A percentile compares a stretch with the other conserved stretches of the same genome.
These are phyloP conservation scores for Podospora didyma DNA, from an alignment of 495 filamentous ascomycete species.

Conservation along the genomic window DNA sequence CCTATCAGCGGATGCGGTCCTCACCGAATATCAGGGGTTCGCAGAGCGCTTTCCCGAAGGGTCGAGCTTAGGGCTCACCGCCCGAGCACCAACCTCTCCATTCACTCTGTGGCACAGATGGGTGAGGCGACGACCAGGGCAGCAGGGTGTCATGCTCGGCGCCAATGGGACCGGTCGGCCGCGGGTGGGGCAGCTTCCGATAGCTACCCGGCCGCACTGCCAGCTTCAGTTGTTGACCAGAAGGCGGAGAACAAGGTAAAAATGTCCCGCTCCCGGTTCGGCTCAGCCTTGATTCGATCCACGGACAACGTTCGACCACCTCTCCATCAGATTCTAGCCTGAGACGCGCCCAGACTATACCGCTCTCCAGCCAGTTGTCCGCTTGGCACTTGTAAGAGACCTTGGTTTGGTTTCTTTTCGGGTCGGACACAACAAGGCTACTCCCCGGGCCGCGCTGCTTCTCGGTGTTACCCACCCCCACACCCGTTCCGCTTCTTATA, in stretches of 20 bases:
- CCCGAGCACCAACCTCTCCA: constrained; percentile 12
- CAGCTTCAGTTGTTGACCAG: not conserved
- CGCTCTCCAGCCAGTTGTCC: no score
- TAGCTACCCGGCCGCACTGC: constrained; percentile 5
- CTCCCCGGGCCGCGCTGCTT: not conserved
- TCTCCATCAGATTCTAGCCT: no score
- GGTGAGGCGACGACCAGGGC: not conserved
- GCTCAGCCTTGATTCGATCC: no score
- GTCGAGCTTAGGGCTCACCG: constrained; percentile 20
- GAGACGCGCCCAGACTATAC: no score
- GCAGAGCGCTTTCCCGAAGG: constrained; percentile 17
- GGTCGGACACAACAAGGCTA: not conserved
- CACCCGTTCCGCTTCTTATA: not conserved
- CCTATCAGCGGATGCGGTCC: constrained; percentile 4
- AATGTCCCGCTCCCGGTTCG: no score
- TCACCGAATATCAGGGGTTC: constrained; percentile 13
- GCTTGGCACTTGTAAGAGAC: no score
- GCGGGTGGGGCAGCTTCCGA: not conserved
- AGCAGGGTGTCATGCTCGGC: not conserved
- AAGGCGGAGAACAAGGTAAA: no score
- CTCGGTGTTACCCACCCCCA: not conserved
- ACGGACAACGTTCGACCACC: no score
- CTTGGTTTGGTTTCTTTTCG: no score
- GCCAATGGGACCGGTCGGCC: no score
- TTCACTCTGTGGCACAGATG: constrained; percentile 1